Percentiles rank a stretch among this genome's conserved stretches.
Evolutionary conservation across 2,329 filamentous ascomycete species (phyloP).

Genomic region (Trichoderma arundinaceum): DNA sequence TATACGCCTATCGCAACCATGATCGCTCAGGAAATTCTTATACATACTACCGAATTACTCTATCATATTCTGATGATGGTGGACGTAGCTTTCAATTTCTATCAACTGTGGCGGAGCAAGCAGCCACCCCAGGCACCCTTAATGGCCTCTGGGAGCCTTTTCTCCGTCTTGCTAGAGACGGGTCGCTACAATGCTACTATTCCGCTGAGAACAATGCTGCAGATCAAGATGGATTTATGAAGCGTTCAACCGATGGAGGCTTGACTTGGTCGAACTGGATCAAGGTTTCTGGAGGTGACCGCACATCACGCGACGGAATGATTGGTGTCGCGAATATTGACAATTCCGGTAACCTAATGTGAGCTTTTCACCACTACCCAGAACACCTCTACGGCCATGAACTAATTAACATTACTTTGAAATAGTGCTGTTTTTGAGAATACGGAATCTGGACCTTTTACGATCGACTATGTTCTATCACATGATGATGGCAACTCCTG

Average conservation of each 20-base stretch:
- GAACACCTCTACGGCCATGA: neutral
- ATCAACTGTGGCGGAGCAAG: conserved; percentile 38
- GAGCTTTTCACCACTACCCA: neutral
- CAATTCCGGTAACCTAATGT: conserved; percentile 9
- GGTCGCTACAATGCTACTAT: conserved; percentile 52
- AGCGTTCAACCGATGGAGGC: conserved; percentile 48
- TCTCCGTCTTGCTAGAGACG: conserved; percentile 46
- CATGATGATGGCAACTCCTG: conserved; percentile 51
- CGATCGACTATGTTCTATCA: conserved; percentile 46
- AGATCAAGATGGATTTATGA: conserved; percentile 52
- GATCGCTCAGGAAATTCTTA: conserved; percentile 38
- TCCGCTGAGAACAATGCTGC: conserved; percentile 46
- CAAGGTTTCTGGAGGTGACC: conserved; percentile 45
- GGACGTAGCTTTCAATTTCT: conserved; percentile 47
- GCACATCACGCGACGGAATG: conserved; percentile 52
- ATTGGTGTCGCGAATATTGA: conserved; percentile 47
- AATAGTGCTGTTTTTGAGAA: conserved; percentile 50
- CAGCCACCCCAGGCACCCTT: neutral
- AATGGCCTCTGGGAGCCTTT: conserved; percentile 56
- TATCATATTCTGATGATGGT: conserved; percentile 50
- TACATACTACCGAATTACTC: conserved; percentile 49
- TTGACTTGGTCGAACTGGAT: conserved; percentile 44
- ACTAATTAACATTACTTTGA: neutral
- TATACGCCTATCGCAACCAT: conserved; percentile 48
- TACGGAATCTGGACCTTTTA: conserved; percentile 44